These are phyloP conservation scores for Castanea crenata DNA, from an alignment of 306 rosid species.

Conservation along the genomic window DNA sequence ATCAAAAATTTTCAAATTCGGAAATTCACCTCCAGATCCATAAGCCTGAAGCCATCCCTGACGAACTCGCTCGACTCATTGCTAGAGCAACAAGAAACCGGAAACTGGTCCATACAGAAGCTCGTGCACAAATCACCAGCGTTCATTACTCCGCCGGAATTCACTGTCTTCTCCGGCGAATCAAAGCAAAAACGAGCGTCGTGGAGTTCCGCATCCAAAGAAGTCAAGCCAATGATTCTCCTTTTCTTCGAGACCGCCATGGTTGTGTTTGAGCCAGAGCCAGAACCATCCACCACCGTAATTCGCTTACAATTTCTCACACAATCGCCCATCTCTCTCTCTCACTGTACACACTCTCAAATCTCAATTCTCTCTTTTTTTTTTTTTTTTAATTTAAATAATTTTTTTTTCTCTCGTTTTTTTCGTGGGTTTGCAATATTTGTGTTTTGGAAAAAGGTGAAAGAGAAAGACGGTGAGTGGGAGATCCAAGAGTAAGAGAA, in stretches of 20 bases:
- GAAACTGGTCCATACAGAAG: constrained; percentile 28
- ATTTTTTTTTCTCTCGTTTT: background rate
- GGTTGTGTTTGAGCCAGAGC: constrained; percentile 11
- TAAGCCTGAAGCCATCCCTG: constrained; percentile 17
- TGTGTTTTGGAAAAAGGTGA: background rate
- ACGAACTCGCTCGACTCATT: constrained; percentile 30
- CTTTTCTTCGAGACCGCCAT: constrained; percentile 48
- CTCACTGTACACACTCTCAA: background rate
- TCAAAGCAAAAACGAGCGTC: constrained; percentile 5
- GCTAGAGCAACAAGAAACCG: constrained; percentile 47
- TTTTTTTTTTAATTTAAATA: too few relatives aligned
- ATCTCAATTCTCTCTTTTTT: too few relatives aligned
- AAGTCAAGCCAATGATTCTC: constrained; percentile 15
- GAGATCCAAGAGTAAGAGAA: constrained; percentile 34
- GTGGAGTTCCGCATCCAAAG: constrained; percentile 13
- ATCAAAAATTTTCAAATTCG: background rate
- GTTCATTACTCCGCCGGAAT: constrained; percentile 9
- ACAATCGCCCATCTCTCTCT: constrained; percentile 1
- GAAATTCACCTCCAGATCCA: constrained; percentile 65
- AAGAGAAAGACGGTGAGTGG: constrained; percentile 12
- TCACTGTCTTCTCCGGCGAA: background rate
- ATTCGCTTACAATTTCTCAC: constrained; percentile 54
- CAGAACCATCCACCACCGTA: constrained; percentile 30
- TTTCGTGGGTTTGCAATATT: background rate
- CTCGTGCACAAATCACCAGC: constrained; percentile 19